Conservation (phyloP, 208 protist species). For the Leishmania mexicana region DNA sequence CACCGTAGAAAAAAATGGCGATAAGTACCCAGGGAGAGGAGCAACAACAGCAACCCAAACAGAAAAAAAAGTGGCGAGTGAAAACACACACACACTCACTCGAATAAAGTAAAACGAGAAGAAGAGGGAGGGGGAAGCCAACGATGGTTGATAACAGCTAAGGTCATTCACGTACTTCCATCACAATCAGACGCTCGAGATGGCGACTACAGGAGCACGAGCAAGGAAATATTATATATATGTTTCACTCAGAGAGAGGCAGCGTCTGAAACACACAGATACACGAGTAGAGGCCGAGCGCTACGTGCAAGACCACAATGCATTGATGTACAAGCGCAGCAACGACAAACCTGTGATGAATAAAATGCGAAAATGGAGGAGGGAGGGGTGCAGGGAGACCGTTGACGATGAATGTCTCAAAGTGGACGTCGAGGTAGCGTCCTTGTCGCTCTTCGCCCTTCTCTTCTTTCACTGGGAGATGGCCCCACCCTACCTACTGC, state of each 20-base stretch:
- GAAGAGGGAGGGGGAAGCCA: slow-evolving; percentile 11
- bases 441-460: not conserved
- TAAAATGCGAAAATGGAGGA: not conserved
- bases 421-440: not conserved
- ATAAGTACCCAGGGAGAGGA: not conserved
- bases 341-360: not conserved
- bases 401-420: not conserved
- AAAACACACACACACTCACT: not conserved
- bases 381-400: not conserved
- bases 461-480: not conserved
- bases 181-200: not conserved
- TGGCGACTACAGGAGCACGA: not conserved
- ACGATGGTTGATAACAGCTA: not conserved
- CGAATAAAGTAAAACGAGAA: not conserved
- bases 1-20: not conserved
- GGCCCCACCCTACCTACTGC: not conserved
- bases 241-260: not conserved
- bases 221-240: not conserved
- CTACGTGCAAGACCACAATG: not conserved
- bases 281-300: not conserved
- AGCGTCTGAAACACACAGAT: not conserved
- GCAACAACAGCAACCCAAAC: not conserved
- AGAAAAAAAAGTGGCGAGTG: not conserved
- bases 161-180: not conserved
- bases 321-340: not conserved